Evolutionary conservation across 2,329 filamentous ascomycete genomes (phyloP).

Genomic region (Stemphylium vesicarium): DNA sequence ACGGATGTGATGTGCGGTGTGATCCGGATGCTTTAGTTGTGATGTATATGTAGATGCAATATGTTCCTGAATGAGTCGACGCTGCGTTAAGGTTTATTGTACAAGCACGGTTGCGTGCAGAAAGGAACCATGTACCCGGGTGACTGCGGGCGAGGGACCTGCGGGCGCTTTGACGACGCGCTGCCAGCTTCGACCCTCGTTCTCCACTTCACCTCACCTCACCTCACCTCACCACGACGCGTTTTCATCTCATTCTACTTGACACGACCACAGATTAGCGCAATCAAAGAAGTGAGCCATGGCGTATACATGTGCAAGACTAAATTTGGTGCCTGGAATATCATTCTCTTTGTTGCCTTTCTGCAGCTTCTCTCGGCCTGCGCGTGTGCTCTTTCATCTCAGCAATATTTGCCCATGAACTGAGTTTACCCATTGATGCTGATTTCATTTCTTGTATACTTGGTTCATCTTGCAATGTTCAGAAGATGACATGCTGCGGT

Average conservation of each 20-base stretch:
- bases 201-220: constrained; percentile 1
- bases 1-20: not conserved
- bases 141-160: constrained; percentile 1
- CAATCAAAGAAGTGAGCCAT: no score
- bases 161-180: not conserved
- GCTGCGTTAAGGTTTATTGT: constrained; percentile 42
- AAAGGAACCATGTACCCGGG: constrained; percentile 15
- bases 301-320: not conserved
- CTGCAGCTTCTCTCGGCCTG: not conserved
- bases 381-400: not conserved
- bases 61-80: constrained; percentile 33
- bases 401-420: not conserved
- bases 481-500: no score
- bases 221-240: constrained; percentile 9
- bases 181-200: constrained; percentile 5
- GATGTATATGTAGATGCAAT: constrained; percentile 26
- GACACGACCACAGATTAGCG: not conserved
- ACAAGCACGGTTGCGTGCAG: constrained; percentile 21
- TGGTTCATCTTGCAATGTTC: no score
- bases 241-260: not conserved
- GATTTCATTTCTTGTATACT: no score
- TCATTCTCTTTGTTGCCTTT: not conserved
- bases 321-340: not conserved
- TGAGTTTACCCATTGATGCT: no score
- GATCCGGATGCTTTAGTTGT: not conserved